phyloP scores from a whole-genome alignment of 441 rosid species.

The Kokia cookei region DNA sequence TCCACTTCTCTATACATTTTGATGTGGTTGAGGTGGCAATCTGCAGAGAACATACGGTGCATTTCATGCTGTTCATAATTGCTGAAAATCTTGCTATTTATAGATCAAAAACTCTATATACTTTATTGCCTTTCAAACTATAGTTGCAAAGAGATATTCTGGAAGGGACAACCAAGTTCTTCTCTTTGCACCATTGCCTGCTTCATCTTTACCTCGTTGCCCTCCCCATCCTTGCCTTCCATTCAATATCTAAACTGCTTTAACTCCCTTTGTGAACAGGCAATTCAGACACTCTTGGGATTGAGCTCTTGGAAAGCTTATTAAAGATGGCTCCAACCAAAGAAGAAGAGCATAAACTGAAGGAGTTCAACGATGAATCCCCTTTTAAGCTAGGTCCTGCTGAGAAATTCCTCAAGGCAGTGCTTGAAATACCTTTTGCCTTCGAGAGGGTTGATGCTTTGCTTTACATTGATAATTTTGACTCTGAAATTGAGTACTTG shows the following conservation, averaged over 20 bases:
- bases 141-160: not conserved
- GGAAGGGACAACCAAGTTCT: not conserved
- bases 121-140: not conserved
- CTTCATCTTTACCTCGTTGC: not conserved
- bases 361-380: conserved; percentile 65
- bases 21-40: not conserved
- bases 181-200: not conserved
- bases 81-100: not conserved
- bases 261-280: conserved; percentile 29
- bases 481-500: conserved; percentile 79
- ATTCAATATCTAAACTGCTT: not conserved
- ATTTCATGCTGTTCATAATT: not conserved
- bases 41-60: not conserved
- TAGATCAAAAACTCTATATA: no score
- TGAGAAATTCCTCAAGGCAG: conserved; percentile 77
- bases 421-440: conserved; percentile 76
- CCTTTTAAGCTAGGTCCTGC: conserved; percentile 76
- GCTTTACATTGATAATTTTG: conserved; percentile 80
- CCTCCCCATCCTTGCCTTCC: not conserved
- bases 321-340: conserved; percentile 85
- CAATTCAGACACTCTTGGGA: conserved; percentile 69
- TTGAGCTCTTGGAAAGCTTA: conserved; percentile 81
- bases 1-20: not conserved
- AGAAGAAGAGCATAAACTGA: conserved; percentile 77
- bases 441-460: conserved; percentile 79